Conservation (phyloP, 2,329 filamentous ascomycete genomes). For the Talaromyces islandicus region DNA sequence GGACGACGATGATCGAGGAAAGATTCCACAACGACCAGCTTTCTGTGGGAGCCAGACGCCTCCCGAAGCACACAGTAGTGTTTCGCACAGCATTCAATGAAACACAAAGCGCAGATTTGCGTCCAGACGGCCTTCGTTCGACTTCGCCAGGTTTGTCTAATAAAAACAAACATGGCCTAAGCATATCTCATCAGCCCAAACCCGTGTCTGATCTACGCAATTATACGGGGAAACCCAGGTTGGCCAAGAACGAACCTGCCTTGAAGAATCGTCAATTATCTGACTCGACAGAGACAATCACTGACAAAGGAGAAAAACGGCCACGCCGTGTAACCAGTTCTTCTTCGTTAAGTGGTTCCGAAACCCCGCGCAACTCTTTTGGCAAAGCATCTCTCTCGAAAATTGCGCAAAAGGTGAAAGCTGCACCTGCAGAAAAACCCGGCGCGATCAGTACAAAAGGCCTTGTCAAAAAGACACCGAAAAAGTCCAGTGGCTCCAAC, state of each 20-base stretch:
- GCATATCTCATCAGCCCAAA: neutral
- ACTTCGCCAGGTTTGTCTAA: neutral
- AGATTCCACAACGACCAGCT: slow-evolving; percentile 45
- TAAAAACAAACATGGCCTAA: neutral
- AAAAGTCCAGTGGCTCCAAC: neutral
- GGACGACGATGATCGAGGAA: slow-evolving; percentile 41
- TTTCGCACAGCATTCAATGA: slow-evolving; percentile 41
- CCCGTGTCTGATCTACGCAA: neutral
- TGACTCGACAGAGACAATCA: neutral
- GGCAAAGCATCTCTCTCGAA: slow-evolving; percentile 25
- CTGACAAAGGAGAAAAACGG: slow-evolving; percentile 3
- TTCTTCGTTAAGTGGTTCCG: slow-evolving; percentile 16
- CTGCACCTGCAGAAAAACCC: slow-evolving; percentile 19
- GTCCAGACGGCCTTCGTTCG: slow-evolving; percentile 13
- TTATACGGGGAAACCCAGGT: neutral
- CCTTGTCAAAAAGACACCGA: slow-evolving; percentile 12
- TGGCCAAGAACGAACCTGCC: neutral
- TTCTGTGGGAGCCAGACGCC: slow-evolving; percentile 22
- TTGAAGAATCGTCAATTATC: neutral
- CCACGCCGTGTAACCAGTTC: slow-evolving; percentile 11
- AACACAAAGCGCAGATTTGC: slow-evolving; percentile 31
- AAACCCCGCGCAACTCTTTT: slow-evolving; percentile 18
- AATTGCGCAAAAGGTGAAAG: slow-evolving; percentile 29
- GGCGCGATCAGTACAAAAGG: slow-evolving; percentile 18
- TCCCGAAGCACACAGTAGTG: slow-evolving; percentile 40